phyloP scores from a whole-genome alignment of 2,329 filamentous ascomycete genomes.

The Aureobasidium sp. region DNA sequence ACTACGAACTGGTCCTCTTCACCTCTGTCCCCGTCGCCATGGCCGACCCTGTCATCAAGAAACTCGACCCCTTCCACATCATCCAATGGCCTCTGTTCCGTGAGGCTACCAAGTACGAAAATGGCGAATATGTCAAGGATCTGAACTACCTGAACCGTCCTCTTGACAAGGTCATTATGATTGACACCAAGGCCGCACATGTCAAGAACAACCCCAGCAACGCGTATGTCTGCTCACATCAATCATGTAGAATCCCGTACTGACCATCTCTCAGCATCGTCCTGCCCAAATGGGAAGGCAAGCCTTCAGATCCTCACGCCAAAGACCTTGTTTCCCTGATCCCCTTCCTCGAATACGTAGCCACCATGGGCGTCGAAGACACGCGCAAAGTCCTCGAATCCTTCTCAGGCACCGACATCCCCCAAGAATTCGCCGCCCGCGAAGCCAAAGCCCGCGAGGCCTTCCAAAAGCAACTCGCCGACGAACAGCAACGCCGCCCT shows the following conservation, averaged over 20 bases:
- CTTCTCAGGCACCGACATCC: conserved; percentile 74
- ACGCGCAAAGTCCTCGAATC: conserved; percentile 49
- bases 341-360: conserved; percentile 94
- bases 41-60: conserved; percentile 81
- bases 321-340: conserved; percentile 82
- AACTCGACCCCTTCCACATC: conserved; percentile 90
- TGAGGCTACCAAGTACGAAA: conserved; percentile 94
- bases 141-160: conserved; percentile 97
- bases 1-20: conserved; percentile 96
- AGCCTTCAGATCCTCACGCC: conserved; percentile 56
- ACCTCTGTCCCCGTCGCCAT: conserved; percentile 78
- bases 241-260: neutral
- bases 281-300: conserved; percentile 81
- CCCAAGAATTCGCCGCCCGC: conserved; percentile 78
- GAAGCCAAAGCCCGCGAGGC: conserved; percentile 80
- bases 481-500: conserved; percentile 58
- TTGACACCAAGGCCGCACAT: conserved; percentile 78
- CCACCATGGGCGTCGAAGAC: conserved; percentile 85
- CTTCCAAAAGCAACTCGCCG: conserved; percentile 70
- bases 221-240: conserved; percentile 39
- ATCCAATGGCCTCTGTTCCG: conserved; percentile 93
- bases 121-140: conserved; percentile 96
- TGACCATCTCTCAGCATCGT: conserved; percentile 49
- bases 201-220: conserved; percentile 93
- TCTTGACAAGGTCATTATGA: conserved; percentile 86